A percentile compares a stretch with the other conserved stretches of the same genome.
Conservation (phyloP, 2,329 filamentous ascomycete species). For the Eutypella sp. region DNA sequence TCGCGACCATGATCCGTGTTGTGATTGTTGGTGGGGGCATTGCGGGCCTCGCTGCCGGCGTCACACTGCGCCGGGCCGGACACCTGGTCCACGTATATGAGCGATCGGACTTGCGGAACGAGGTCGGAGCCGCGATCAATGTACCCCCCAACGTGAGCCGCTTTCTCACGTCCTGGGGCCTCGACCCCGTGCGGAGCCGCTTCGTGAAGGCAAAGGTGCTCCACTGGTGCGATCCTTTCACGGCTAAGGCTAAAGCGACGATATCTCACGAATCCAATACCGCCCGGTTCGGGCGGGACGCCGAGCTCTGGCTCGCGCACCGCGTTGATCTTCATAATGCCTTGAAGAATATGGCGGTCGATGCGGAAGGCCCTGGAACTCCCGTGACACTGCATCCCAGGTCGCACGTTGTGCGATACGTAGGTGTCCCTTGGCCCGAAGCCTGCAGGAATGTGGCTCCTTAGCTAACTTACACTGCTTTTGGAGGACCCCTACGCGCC, state of each 20-base stretch:
- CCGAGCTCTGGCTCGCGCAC: constrained; percentile 31
- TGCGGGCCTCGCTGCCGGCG: constrained; percentile 22
- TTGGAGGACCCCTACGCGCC: constrained; percentile 68
- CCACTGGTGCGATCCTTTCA: neutral
- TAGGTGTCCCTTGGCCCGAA: constrained; percentile 11
- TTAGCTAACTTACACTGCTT: constrained; percentile 8
- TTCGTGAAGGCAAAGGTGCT: constrained; percentile 10
- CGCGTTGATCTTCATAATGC: constrained; percentile 36
- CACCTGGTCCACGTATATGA: constrained; percentile 23
- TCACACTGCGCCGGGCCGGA: constrained; percentile 22
- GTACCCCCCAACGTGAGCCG: constrained; percentile 32
- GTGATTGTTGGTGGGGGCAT: constrained; percentile 24
- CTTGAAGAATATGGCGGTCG: constrained; percentile 29
- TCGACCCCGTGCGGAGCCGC: constrained; percentile 24
- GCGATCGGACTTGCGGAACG: constrained; percentile 29
- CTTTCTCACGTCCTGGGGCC: constrained; percentile 28
- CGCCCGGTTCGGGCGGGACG: constrained; percentile 19
- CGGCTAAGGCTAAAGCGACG: neutral
- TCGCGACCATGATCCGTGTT: neutral
- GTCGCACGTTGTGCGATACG: constrained; percentile 21
- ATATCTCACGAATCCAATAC: constrained; percentile 11
- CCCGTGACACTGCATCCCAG: constrained; percentile 21
- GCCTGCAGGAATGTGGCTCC: constrained; percentile 1
- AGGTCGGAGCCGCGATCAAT: constrained; percentile 37
- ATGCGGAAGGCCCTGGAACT: constrained; percentile 9